Percentiles rank a stretch among this genome's conserved stretches.
phyloP scores from a whole-genome alignment of 805 yeast genomes.

The Schizosaccharomyces lindneri region DNA sequence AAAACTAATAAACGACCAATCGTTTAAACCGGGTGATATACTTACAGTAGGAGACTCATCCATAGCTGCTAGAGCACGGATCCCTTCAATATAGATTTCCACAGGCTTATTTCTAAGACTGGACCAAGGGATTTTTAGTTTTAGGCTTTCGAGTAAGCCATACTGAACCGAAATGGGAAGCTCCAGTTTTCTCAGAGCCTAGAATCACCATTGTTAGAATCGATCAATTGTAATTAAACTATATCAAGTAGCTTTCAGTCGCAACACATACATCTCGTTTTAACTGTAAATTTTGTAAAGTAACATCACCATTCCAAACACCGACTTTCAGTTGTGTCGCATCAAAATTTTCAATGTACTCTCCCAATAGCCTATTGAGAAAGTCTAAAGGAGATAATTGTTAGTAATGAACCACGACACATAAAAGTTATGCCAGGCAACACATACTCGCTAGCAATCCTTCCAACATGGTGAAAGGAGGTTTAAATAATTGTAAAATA shows the following conservation, averaged over 20 bases:
- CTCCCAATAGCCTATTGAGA: constrained; percentile 17
- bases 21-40: constrained; percentile 11
- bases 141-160: constrained; percentile 74
- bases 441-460: neutral
- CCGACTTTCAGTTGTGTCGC: constrained; percentile 87
- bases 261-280: constrained; percentile 14
- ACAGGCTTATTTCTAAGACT: constrained; percentile 83
- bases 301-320: constrained; percentile 93
- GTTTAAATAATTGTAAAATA: no score
- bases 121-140: constrained; percentile 90
- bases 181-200: constrained; percentile 59
- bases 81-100: constrained; percentile 63
- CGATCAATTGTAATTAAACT: neutral
- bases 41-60: neutral
- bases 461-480: neutral
- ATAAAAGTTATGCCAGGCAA: neutral
- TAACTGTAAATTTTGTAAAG: constrained; percentile 46
- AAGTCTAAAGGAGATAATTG: constrained; percentile 5
- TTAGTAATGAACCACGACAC: neutral
- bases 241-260: neutral
- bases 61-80: neutral
- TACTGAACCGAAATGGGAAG: constrained; percentile 69
- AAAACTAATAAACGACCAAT: constrained; percentile 35
- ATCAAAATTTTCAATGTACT: constrained; percentile 78
- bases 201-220: neutral